Conservation (phyloP, 2,329 filamentous ascomycete genomes). For the Colletotrichum aenigma region DNA sequence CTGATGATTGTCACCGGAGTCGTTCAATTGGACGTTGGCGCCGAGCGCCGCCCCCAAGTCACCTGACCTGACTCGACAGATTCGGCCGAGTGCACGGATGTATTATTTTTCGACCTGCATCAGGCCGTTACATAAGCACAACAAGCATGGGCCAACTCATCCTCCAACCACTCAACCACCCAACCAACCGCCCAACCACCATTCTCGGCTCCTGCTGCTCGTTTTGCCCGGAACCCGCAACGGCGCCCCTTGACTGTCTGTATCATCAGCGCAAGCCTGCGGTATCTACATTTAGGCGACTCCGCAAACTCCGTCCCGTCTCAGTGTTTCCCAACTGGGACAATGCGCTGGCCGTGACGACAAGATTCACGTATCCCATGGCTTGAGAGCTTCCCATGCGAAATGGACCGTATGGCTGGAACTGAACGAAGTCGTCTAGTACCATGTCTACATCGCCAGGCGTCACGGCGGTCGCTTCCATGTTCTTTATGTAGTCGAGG, state of each 20-base stretch:
- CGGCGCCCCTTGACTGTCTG: too few relatives aligned
- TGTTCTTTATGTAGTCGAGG: background rate
- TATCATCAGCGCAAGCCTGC: too few relatives aligned
- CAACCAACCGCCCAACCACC: background rate
- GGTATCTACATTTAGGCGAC: background rate
- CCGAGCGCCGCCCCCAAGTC: background rate
- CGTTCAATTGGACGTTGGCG: background rate
- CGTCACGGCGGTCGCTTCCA: background rate
- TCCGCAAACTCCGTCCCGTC: background rate
- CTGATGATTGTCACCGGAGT: background rate
- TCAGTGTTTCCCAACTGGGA: background rate
- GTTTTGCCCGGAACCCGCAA: background rate
- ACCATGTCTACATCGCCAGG: background rate
- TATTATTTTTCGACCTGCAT: background rate
- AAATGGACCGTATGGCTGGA: background rate
- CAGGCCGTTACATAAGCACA: background rate
- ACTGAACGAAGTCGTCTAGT: background rate
- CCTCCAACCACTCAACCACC: background rate
- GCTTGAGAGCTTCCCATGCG: background rate
- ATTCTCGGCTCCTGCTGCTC: background rate
- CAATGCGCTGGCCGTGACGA: background rate
- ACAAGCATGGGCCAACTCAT: background rate
- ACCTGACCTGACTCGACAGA: background rate
- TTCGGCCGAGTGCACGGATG: background rate
- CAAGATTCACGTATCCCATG: background rate